phyloP scores from a whole-genome alignment of 192 early-diverging fungal genomes.

The Lobosporangium transversale region DNA sequence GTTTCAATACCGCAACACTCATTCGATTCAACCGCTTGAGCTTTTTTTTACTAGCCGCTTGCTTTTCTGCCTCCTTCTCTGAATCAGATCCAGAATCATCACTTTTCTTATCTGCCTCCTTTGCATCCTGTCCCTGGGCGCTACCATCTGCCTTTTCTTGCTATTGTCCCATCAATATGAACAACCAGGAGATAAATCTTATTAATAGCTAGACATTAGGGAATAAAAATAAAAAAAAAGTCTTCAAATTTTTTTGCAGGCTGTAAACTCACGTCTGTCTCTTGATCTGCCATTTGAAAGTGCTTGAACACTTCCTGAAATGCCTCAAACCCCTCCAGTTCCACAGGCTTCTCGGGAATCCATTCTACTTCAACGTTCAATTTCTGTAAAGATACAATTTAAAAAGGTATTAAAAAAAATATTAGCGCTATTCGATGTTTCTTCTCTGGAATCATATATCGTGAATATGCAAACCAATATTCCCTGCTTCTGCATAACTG shows the following conservation, averaged over 20 bases:
- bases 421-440: too few relatives aligned
- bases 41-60: slow-evolving; percentile 67
- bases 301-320: slow-evolving; percentile 57
- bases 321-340: slow-evolving; percentile 48
- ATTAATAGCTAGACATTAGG: not conserved
- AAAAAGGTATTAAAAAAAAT: not conserved
- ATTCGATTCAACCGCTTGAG: slow-evolving; percentile 67
- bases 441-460: too few relatives aligned
- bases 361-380: slow-evolving; percentile 45
- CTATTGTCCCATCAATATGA: not conserved
- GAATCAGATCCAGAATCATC: slow-evolving; percentile 40
- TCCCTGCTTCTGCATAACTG: not conserved
- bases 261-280: slow-evolving; percentile 45
- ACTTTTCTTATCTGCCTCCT: slow-evolving; percentile 22
- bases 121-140: slow-evolving; percentile 15
- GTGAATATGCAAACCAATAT: not conserved
- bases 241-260: too few relatives aligned
- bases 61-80: slow-evolving; percentile 46
- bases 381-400: slow-evolving; percentile 2
- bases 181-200: not conserved
- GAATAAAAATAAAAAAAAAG: too few relatives aligned
- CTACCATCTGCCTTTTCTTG: slow-evolving; percentile 17
- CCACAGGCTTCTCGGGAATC: slow-evolving; percentile 36
- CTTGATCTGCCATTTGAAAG: slow-evolving; percentile 48
- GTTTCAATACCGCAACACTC: slow-evolving; percentile 92